Evolutionary conservation across 768 basidiomycete species (phyloP).

Genomic region (Lactifluus subvellereus): DNA sequence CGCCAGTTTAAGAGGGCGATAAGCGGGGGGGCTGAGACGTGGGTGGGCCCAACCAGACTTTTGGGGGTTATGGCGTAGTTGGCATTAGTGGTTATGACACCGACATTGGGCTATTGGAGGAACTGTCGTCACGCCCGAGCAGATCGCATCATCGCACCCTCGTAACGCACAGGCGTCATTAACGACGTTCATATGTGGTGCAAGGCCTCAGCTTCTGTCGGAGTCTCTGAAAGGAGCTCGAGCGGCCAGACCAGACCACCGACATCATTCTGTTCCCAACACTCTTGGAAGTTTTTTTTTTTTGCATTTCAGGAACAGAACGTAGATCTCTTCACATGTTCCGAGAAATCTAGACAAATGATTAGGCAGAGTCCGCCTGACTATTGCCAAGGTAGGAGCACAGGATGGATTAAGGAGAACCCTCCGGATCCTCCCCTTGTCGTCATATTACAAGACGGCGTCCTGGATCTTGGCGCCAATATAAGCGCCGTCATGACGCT

Average conservation of each 20-base stretch:
- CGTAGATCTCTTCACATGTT: neutral
- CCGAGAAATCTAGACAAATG: neutral
- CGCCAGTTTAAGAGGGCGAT: neutral
- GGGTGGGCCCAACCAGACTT: neutral
- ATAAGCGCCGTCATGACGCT: neutral
- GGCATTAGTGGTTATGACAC: neutral
- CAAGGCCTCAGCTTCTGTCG: neutral
- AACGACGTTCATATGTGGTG: neutral
- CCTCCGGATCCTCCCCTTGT: neutral
- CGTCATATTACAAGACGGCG: neutral
- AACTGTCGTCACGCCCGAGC: neutral
- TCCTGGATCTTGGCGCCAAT: neutral
- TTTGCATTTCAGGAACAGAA: neutral
- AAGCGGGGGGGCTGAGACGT: neutral
- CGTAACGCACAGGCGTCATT: neutral
- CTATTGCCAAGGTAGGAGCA: neutral
- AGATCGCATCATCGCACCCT: neutral
- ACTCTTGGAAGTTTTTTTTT: neutral
- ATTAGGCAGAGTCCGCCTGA: neutral
- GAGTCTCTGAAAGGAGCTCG: neutral
- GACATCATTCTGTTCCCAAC: neutral
- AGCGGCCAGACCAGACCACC: neutral
- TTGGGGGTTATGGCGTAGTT: neutral
- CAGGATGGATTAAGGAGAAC: neutral
- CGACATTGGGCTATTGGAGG: neutral